Conservation (phyloP, 768 basidiomycete species). For the Cantharellus anzutake region DNA sequence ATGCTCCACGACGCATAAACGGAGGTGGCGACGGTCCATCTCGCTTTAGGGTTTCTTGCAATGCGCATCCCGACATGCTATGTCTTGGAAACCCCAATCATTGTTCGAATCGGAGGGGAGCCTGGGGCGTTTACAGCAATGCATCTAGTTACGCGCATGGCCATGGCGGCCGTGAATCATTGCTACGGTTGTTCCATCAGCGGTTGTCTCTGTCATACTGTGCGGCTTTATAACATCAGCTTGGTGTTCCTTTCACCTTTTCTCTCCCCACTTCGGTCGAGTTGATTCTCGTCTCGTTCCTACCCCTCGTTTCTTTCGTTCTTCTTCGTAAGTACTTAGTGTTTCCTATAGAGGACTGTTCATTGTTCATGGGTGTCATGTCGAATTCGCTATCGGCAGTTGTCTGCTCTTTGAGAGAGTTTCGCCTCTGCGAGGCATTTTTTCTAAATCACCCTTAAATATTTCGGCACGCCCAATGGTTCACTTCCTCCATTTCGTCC, state of each 20-base stretch:
- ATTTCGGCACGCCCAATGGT: conserved; percentile 34
- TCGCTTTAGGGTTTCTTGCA: no score
- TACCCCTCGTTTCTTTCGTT: conserved; percentile 3
- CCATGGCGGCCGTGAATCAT: no score
- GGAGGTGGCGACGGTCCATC: no score
- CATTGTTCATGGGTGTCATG: not conserved
- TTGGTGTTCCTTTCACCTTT: conserved; percentile 2
- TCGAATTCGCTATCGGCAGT: not conserved
- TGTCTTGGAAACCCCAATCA: no score
- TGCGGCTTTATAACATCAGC: no score
- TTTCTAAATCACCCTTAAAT: conserved; percentile 17
- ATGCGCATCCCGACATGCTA: no score
- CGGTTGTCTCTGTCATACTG: no score
- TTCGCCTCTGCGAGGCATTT: conserved; percentile 39
- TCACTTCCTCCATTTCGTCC: conserved; percentile 27
- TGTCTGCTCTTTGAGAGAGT: conserved; percentile 11
- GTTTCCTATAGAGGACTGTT: not conserved
- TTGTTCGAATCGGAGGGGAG: no score
- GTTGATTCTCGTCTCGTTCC: conserved; percentile 41
- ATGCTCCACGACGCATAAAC: no score
- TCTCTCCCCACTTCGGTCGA: conserved; percentile 28
- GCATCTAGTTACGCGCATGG: no score
- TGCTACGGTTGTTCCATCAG: no score
- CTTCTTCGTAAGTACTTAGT: not conserved
- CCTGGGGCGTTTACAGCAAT: no score